Evolutionary conservation across 2,329 filamentous ascomycete genomes (phyloP), one percentile per base, ranked within the genome.

Genomic region (Exutisphaerella laricina): DNA sequence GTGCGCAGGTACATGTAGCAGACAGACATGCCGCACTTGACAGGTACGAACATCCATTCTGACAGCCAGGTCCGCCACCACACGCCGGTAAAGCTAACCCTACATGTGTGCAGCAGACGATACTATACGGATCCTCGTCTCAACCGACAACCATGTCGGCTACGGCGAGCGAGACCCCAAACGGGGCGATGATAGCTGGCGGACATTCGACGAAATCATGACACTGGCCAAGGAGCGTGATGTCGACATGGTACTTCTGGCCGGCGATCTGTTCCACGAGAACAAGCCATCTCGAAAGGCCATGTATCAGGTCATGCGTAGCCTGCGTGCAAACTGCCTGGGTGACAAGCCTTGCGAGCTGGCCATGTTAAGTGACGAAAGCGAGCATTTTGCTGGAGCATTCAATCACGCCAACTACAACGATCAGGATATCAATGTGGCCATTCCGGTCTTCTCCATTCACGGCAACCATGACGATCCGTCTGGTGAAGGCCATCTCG

Each of bases 381-480:
- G 82, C 54, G 85, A 94, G 58, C 86, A 90, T 50, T 96, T 98
- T 57, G 84, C 49, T 21, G 57, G 57, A 5, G 82, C 88, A 0
- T 94, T 96, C 61, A 83, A 88, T 37, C 85, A 96, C 63, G 90
- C 95, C 66, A 98, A 98, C 66, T 98, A 98, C 66, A 88, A 97
- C 66, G 92, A 98, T 58, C 80, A 87, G 17, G 88, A 98, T 57
- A 96, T 98, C 66, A 98, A 98, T 58, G 80, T 98, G 48, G 87
- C 89, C 1, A 96, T 97, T 43, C 92, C 92, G 0, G 88, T 98
- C 20, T 98, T 98, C 62, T 95, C 90, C 1, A 98, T 98, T 29
- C 94, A 98, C 58, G 92, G 92, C 33, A 98, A 98, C 59, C 92
- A 98, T 62, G 92, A 98, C 60, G 92, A 98, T 61, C 92, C 92